Evolutionary conservation across 805 yeast genomes (phyloP).

Genomic region (Grigorovia humatica): DNA sequence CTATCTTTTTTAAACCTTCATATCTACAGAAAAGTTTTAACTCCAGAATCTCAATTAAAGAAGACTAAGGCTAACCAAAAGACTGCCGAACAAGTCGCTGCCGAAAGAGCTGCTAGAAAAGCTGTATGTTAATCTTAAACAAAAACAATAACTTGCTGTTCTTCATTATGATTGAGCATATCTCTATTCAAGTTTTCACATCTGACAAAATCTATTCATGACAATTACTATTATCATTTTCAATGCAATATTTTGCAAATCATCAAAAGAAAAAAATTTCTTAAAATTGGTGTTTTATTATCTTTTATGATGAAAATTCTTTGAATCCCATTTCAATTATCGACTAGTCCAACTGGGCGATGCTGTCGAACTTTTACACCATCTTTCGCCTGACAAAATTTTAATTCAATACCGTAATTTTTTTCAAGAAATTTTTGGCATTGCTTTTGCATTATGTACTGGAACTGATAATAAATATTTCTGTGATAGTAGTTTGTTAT

Average conservation of each 20-base stretch:
- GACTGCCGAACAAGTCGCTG: constrained; percentile 67
- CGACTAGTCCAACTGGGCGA: constrained; percentile 51
- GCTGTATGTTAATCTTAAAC: constrained; percentile 48
- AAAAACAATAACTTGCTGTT: no score
- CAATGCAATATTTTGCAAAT: not conserved
- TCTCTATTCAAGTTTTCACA: no score
- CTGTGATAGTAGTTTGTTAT: not conserved
- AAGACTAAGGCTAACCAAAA: constrained; percentile 70
- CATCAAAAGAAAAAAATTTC: not conserved
- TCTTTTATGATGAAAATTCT: constrained; percentile 40
- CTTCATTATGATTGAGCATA: no score
- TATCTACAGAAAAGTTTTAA: constrained; percentile 32
- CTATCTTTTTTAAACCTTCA: not conserved
- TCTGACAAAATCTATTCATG: not conserved
- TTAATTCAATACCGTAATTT: not conserved
- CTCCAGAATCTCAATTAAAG: constrained; percentile 82
- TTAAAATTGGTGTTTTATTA: not conserved
- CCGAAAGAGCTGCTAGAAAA: constrained; percentile 68
- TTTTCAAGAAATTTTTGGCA: not conserved
- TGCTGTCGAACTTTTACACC: constrained; percentile 63
- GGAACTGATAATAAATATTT: no score
- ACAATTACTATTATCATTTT: not conserved
- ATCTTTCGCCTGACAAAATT: constrained; percentile 57
- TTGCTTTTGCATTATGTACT: not conserved
- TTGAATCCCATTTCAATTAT: constrained; percentile 33